Percentiles rank a stretch among this genome's conserved stretches.
Conservation (phyloP, 176 grass and related monocot species). For the Carex kokanica region DNA sequence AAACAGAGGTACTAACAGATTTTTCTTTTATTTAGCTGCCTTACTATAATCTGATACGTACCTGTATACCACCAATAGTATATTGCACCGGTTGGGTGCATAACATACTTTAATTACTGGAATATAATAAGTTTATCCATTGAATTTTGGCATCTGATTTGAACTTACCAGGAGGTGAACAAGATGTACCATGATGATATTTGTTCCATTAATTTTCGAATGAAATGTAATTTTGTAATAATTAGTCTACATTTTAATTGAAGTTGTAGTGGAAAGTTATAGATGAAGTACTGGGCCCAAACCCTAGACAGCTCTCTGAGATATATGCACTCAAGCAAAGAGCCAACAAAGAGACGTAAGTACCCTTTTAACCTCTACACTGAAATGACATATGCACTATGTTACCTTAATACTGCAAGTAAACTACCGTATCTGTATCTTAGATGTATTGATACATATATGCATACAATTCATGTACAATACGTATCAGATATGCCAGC, state of each 20-base stretch:
- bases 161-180: not conserved
- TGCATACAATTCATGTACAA: not conserved
- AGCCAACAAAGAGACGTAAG: constrained; percentile 51
- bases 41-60: not conserved
- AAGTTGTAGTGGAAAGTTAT: constrained; percentile 99
- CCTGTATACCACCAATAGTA: not conserved
- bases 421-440: not conserved
- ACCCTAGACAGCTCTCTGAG: constrained; percentile 80
- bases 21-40: constrained; percentile 2
- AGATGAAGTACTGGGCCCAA: constrained; percentile 88
- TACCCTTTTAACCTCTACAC: not conserved
- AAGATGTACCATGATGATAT: constrained; percentile 8
- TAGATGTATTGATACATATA: not conserved
- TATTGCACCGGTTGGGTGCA: not conserved
- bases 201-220: constrained; percentile 1
- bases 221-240: constrained; percentile 49
- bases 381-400: not conserved
- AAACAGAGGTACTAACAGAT: constrained; percentile 74
- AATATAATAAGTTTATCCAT: not conserved
- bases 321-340: constrained; percentile 84
- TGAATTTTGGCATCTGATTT: not conserved
- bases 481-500: not conserved
- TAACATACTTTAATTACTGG: not conserved
- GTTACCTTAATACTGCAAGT: not conserved
- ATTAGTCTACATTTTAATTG: constrained; percentile 46